Percentiles rank a stretch among this genome's conserved stretches.
phyloP scores from a whole-genome alignment of 768 basidiomycete species.

The Rhodotorula sphaerocarpa region DNA sequence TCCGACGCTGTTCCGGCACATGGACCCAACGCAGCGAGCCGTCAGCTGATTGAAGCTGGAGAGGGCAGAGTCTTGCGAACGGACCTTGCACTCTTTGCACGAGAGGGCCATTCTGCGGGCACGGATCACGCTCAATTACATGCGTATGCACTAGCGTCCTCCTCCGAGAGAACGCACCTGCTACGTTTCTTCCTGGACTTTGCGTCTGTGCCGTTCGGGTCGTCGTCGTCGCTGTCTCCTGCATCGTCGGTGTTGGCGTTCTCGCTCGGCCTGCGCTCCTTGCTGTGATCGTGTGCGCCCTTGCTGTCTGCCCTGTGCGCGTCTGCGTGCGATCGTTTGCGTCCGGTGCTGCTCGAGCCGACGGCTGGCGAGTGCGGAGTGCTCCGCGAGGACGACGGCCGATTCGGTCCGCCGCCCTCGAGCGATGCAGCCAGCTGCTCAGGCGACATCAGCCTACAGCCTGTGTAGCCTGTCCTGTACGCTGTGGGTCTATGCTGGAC shows the following conservation, averaged over 20 bases:
- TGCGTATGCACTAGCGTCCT: too few species aligned
- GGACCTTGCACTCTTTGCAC: conserved; percentile 30
- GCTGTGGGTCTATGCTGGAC: too few species aligned
- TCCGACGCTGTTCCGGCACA: conserved; percentile 1
- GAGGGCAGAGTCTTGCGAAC: background rate
- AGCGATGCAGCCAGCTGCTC: too few species aligned
- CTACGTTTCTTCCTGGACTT: conserved; percentile 20
- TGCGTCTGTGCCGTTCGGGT: background rate
- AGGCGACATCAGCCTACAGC: too few species aligned
- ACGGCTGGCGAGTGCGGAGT: background rate
- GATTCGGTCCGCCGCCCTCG: too few species aligned
- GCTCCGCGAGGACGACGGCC: background rate
- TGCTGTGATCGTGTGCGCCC: conserved; percentile 8
- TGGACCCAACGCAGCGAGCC: background rate
- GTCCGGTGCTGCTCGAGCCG: background rate
- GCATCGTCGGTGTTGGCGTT: background rate
- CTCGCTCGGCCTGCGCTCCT: background rate
- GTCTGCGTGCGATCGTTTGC: background rate
- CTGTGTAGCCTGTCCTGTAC: too few species aligned
- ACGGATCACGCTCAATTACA: background rate
- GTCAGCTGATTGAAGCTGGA: background rate
- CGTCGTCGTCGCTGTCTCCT: background rate
- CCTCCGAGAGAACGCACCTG: background rate
- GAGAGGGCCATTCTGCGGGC: conserved; percentile 23
- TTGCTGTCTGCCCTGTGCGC: background rate